These are phyloP conservation scores for Zoysia matrella DNA, from an alignment of 202 grass and related monocot genomes.

Conservation along the genomic window DNA sequence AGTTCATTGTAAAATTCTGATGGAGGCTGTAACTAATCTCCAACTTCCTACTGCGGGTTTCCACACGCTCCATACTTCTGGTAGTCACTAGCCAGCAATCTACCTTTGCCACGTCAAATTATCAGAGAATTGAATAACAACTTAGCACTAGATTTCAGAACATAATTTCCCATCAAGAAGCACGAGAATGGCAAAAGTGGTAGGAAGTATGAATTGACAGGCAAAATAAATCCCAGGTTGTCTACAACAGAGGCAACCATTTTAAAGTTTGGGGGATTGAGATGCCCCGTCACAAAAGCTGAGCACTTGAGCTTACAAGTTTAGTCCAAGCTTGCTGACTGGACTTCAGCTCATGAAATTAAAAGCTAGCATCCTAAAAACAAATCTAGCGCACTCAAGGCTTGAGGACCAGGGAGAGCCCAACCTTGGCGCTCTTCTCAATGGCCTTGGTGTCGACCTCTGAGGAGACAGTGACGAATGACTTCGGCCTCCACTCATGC, in stretches of 20 bases:
- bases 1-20: neutral
- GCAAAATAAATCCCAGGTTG: conserved; percentile 19
- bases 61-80: neutral
- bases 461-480: conserved; percentile 70
- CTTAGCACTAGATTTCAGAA: neutral
- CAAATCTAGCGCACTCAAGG: conserved; percentile 46
- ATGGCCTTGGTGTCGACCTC: conserved; percentile 41
- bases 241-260: conserved; percentile 1
- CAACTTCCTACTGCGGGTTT: neutral
- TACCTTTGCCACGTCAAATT: neutral
- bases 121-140: neutral
- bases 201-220: conserved; percentile 11
- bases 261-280: conserved; percentile 27
- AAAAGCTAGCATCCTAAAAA: conserved; percentile 50
- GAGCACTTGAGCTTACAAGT: conserved; percentile 22
- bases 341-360: conserved; percentile 44
- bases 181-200: neutral
- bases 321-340: conserved; percentile 43
- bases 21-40: conserved; percentile 4
- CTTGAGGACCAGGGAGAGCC: conserved; percentile 71
- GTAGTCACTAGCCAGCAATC: neutral
- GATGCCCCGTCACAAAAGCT: conserved; percentile 18
- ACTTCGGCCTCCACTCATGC: conserved; percentile 83
- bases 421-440: conserved; percentile 70
- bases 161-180: conserved; percentile 9